Base-by-base conservation (phyloP, 1,139 yeast species). In the Suhomyces bolitotheri region DNA sequence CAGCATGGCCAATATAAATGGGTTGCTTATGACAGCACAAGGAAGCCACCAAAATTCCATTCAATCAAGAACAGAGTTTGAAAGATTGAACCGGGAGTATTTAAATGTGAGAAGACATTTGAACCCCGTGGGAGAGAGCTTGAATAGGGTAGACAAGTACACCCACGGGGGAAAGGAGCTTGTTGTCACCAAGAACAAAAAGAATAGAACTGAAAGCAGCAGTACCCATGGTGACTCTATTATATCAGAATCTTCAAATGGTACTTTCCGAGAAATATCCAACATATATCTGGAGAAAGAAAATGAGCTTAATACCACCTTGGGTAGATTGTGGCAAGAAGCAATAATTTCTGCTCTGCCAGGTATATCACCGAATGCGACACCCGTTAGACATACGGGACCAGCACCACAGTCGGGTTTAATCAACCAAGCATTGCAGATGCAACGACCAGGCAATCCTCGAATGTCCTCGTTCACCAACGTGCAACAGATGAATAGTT, bases 1-100 rank as follows among this genome's bases (percentile, higher is more conserved):
- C 10, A 46, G 47, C 22, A 36, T 39, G 17, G 47, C 45, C 12
- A 62, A 54, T 39, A 56, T 64, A 33, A 62, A 58, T 43, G 71
- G 72, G 12, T 44, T 64, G 14, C 43, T 64, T 11, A 38, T 53
- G 37, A 51, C 62, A 58, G 56, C 62, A 5, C 72, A 66, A 33
- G 62, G 51, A 31, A 56, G 61, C 9, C 62, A 59, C 24, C 69
- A 60, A 50, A 59, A 71, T 51, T 78, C 79, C 22, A 74, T 78
- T 32, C 89, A 80, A 43, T 74, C 80, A 12, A 70, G 89, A 44
- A 76, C 87, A 9, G 95, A 84, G 50, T 83, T 78, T 54, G 95
- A 86, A 53, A 67, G 88, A 41, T 71, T 84, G 29, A 78, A 88
- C 15, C 66, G 89, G 43, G 95, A 86, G 50, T 84, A 80, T 47